Evolutionary conservation across 225 moss, liverwort and hornwort genomes (phyloP).

Genomic region (Climacium dendroides): DNA sequence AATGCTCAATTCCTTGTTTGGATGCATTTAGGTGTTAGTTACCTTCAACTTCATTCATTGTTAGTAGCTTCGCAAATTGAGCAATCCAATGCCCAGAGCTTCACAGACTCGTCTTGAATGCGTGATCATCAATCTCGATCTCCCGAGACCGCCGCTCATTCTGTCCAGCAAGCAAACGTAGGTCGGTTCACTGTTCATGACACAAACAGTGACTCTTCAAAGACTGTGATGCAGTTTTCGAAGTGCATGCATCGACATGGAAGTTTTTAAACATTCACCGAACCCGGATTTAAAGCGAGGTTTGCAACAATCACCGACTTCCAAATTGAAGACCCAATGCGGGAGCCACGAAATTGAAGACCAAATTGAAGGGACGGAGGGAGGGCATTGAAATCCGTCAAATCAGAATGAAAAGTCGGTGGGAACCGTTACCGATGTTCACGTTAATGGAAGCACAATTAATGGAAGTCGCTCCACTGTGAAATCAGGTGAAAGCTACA

Average conservation of each 20-base stretch:
- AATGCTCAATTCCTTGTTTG: background rate
- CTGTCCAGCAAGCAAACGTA: background rate
- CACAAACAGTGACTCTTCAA: background rate
- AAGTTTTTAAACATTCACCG: background rate
- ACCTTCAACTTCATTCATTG: background rate
- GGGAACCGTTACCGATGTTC: background rate
- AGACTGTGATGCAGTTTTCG: background rate
- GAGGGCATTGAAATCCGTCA: background rate
- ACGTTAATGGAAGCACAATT: background rate
- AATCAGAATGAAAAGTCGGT: background rate
- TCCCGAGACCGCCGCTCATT: background rate
- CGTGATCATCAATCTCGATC: background rate
- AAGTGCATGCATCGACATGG: background rate
- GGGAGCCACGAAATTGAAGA: background rate
- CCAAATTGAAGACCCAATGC: background rate
- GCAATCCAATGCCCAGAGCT: background rate
- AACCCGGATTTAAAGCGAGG: background rate
- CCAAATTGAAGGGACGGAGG: background rate
- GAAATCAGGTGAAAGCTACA: background rate
- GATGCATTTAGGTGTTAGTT: background rate
- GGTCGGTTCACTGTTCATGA: background rate
- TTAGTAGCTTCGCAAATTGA: background rate
- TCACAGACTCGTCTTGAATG: background rate
- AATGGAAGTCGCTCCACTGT: background rate
- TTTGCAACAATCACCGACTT: background rate